phyloP scores from a whole-genome alignment of 805 yeast genomes.

The Saturnispora bothae region DNA sequence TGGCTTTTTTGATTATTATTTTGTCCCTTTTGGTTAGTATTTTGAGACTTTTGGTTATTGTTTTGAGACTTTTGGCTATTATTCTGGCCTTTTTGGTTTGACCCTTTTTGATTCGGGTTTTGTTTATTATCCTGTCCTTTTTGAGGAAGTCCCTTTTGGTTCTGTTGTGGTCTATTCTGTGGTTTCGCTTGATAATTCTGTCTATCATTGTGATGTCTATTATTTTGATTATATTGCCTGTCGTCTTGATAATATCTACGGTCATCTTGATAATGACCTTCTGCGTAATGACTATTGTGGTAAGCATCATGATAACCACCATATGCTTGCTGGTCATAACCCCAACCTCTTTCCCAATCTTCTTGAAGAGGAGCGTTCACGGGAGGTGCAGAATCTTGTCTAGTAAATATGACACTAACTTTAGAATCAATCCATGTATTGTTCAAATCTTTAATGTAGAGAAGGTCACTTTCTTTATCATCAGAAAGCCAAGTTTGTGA shows the following conservation, averaged over 20 bases:
- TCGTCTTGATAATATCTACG: too few relatives aligned
- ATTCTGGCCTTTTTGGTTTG: too few relatives aligned
- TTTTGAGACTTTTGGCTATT: too few relatives aligned
- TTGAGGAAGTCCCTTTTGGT: too few relatives aligned
- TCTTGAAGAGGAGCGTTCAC: neutral
- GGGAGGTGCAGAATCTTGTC: neutral
- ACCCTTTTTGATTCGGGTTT: too few relatives aligned
- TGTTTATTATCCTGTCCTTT: too few relatives aligned
- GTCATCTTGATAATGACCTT: conserved; percentile 1
- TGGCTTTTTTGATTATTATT: neutral
- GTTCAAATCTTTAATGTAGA: conserved; percentile 6
- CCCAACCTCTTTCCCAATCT: neutral
- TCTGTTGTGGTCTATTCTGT: too few relatives aligned
- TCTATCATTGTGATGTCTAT: too few relatives aligned
- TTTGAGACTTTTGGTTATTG: too few relatives aligned
- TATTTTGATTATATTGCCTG: neutral
- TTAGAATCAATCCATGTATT: conserved; percentile 7
- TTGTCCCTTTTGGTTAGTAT: too few relatives aligned
- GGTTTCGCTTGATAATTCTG: too few relatives aligned
- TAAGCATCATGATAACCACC: neutral
- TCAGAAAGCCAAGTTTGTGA: conserved; percentile 8
- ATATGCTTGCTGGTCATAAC: neutral
- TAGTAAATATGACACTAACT: conserved; percentile 5
- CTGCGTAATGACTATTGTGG: neutral
- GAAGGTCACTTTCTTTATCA: conserved; percentile 2